Base-by-base conservation (phyloP, 2,329 filamentous ascomycete species). In the Aspergillus neotritici region DNA sequence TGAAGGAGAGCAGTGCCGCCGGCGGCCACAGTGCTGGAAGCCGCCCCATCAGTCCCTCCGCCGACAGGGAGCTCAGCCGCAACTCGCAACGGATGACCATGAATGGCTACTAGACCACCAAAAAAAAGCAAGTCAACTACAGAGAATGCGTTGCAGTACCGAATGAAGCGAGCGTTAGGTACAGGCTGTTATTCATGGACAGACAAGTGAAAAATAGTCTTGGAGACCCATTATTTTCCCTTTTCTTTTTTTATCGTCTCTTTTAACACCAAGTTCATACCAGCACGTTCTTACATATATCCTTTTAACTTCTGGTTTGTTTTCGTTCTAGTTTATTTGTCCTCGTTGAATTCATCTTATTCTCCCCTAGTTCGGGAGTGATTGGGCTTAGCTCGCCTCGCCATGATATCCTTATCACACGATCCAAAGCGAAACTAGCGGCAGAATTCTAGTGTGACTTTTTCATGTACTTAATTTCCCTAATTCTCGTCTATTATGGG, bases 31-130 rank as follows among this genome's bases (percentile, higher is more conserved):
- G 82, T 58, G 58, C 59, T 47, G 81, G 84, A 54, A 93, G 87
- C 75, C 80, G 91, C 68, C 93, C 93, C 63, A 98, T 98, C 76
- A 94, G 87, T 67, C 93, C 93, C 48, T 80, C 89, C 49, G 91
- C 93, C 44, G 93, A 98, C 56, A 83, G 93, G 55, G 93, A 98
- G 73, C 74, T 98, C 62, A 97, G 91, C 85, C 83, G 91, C 69
- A 89, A 86, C 79, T 96, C 90, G 58, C 90, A 97, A 77, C 83
- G 93, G 68, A 87, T 93, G 83, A 94, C 89, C 56, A 94, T 97
- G 89, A 98, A 97, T 73, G 93, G 93, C 70, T 96, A 97, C 78
- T 96, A 90, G 65, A 39, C 33, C 14, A 16, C 25, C 12, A 16
- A 32, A 43, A 35, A 38, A 46, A 25, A 25, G 21, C 21, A 25